Conservation (phyloP, 176 grass and related monocot species). For the Ensete ventricosum region DNA sequence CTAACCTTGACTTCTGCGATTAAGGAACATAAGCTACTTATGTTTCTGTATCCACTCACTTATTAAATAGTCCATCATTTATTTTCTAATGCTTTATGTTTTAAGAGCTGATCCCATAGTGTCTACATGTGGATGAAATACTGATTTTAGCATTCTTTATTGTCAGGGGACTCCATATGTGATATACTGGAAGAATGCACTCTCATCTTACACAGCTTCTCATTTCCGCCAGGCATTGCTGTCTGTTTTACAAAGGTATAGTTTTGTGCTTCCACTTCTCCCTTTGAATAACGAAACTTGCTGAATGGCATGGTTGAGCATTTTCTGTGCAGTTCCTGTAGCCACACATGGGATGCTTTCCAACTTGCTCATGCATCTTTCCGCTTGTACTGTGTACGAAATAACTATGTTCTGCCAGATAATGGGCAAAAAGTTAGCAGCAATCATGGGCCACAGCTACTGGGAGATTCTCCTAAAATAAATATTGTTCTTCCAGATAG, state of each 20-base stretch:
- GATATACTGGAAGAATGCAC: conserved; percentile 66
- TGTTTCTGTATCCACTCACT: background rate
- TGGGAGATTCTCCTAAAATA: conserved; percentile 59
- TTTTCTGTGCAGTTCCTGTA: conserved; percentile 48
- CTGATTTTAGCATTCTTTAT: conserved; percentile 4
- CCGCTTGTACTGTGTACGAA: conserved; percentile 40
- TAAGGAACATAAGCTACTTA: background rate
- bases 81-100: background rate
- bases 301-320: conserved; percentile 12
- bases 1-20: background rate
- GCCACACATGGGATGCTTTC: conserved; percentile 79
- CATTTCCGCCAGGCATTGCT: conserved; percentile 59
- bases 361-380: conserved; percentile 70
- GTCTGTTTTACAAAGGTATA: conserved; percentile 59
- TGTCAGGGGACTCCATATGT: conserved; percentile 57
- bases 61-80: background rate
- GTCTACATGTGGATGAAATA: background rate
- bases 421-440: conserved; percentile 15
- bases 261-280: background rate
- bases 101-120: background rate
- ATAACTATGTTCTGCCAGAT: conserved; percentile 21
- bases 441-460: conserved; percentile 39
- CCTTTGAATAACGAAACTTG: background rate
- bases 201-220: conserved; percentile 51
- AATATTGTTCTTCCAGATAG: conserved; percentile 25